Base-by-base conservation (phyloP, 2,329 filamentous ascomycete genomes). In the Pseudomassariella vexata region DNA sequence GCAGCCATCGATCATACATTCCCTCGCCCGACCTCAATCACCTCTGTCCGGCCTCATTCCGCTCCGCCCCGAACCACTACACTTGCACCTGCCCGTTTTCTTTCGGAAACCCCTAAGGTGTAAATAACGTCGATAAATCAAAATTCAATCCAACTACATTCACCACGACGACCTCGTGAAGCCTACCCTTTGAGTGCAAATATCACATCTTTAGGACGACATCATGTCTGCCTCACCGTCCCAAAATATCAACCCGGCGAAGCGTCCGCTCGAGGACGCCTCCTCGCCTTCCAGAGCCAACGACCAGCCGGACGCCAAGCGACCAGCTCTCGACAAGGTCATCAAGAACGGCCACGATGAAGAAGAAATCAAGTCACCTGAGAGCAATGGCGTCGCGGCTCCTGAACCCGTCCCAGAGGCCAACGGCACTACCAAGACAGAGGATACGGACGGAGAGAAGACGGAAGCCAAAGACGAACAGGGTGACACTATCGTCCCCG, bases 31-130 rank as follows among this genome's bases (percentile, higher is more conserved):
- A 47, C 42, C 42, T 44, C 40, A 35, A 37, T 41, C 48, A 36
- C 28, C 31, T 30, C 20, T 27, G 11, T 34, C 32, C 22, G 20
- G 20, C 30, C 25, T 16, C 23, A 27, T 42, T 28, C 27, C 44
- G 38, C 43, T 57, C 50, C 60, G 59, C 57, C 46, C 58, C 57
- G 60, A 64, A 59, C 62, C 71, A 73, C 70, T 76, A 66, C 84
- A 89, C 82, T 84, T 86, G 81, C 84, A 89, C 82, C 83, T 87
- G 82, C 85, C 85, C 80, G 82, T 88, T 90, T 89, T 88, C 82
- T 70, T 88, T 86, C 67, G 73, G 82, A 84, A 81, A 79, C 73
- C 77, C 74, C 75, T 69, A 73, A 79, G 85, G 85, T 89, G 84
- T 88, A 88, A 73, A 85, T 87, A 87, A 68, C 66, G 62, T 62